A percentile compares a stretch with the other conserved stretches of the same genome.
phyloP scores from a whole-genome alignment of 345 rosid species.

The Chamaenerion angustifolium region DNA sequence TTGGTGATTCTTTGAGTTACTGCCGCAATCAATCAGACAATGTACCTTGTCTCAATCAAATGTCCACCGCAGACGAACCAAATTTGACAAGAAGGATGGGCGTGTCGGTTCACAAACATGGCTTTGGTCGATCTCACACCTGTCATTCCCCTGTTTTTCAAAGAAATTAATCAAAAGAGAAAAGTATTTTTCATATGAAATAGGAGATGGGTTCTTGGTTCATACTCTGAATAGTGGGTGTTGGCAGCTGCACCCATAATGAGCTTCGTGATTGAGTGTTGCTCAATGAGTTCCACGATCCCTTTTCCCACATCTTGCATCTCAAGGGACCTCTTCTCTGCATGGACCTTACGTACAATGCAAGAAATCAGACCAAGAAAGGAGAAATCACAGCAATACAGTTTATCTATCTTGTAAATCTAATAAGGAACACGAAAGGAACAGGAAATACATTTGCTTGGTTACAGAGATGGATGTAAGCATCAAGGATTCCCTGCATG shows the following conservation, averaged over 20 bases:
- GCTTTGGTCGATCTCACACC: slow-evolving; percentile 46
- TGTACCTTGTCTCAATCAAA: slow-evolving; percentile 31
- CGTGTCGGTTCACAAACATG: slow-evolving; percentile 24
- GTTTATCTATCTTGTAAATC: neutral
- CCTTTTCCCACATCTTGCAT: slow-evolving; percentile 48
- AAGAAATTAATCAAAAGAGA: too few relatives aligned
- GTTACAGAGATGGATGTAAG: slow-evolving; percentile 1
- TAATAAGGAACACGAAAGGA: neutral
- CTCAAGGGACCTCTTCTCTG: slow-evolving; percentile 28
- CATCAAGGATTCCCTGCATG: neutral
- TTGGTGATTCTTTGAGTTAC: too few relatives aligned
- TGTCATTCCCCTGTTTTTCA: slow-evolving; percentile 36
- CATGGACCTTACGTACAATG: slow-evolving; percentile 14
- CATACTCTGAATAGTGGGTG: slow-evolving; percentile 36
- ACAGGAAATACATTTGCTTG: neutral
- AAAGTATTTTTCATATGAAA: too few relatives aligned
- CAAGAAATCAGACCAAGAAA: neutral
- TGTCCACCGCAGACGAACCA: slow-evolving; percentile 40
- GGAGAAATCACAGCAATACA: neutral
- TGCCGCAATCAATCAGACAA: neutral
- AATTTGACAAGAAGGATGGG: slow-evolving; percentile 33
- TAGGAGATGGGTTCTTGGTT: neutral
- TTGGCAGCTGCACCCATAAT: slow-evolving; percentile 74
- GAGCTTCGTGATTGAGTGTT: slow-evolving; percentile 37
- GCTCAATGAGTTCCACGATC: slow-evolving; percentile 41